Evolutionary conservation across 2,329 filamentous ascomycete species (phyloP).

Genomic region (Colletotrichum agaves): DNA sequence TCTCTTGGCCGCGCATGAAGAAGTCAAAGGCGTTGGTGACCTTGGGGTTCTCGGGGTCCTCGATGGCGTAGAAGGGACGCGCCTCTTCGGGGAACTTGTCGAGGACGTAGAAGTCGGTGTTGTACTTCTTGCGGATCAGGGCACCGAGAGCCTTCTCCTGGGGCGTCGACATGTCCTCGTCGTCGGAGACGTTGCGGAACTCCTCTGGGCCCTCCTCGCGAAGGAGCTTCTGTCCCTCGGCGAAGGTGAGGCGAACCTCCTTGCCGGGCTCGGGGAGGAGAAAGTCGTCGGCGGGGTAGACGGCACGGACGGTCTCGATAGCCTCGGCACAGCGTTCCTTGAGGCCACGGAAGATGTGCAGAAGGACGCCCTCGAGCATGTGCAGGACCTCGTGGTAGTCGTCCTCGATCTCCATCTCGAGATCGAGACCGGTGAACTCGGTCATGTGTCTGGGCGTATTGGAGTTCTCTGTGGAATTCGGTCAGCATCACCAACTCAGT

Average conservation of each 20-base stretch:
- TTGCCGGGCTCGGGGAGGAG: constrained; percentile 79
- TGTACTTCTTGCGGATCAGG: constrained; percentile 87
- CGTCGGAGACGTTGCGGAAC: constrained; percentile 74
- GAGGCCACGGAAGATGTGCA: constrained; percentile 22
- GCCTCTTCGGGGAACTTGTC: constrained; percentile 95
- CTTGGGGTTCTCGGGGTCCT: constrained; percentile 71
- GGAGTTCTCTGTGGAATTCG: constrained; percentile 61
- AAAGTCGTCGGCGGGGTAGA: constrained; percentile 83
- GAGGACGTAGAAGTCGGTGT: constrained; percentile 95
- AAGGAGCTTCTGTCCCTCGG: constrained; percentile 81
- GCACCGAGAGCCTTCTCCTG: constrained; percentile 91
- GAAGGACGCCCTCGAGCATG: constrained; percentile 28
- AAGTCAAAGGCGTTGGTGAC: constrained; percentile 81
- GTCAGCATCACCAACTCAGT: no score
- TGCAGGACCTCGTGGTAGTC: constrained; percentile 60
- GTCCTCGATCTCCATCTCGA: constrained; percentile 89
- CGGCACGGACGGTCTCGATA: constrained; percentile 76
- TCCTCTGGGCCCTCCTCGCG: constrained; percentile 78
- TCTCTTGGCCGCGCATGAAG: constrained; percentile 93
- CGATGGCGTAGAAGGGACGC: constrained; percentile 92
- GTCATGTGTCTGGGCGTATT: constrained; percentile 89
- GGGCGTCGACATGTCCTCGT: constrained; percentile 83
- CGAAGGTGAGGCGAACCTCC: constrained; percentile 80
- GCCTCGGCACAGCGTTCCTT: constrained; percentile 72
- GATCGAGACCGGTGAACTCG: constrained; percentile 88